These are phyloP conservation scores for Fagopyrum homotropicum DNA, from an alignment of 148 eudicot genomes.

Conservation along the genomic window DNA sequence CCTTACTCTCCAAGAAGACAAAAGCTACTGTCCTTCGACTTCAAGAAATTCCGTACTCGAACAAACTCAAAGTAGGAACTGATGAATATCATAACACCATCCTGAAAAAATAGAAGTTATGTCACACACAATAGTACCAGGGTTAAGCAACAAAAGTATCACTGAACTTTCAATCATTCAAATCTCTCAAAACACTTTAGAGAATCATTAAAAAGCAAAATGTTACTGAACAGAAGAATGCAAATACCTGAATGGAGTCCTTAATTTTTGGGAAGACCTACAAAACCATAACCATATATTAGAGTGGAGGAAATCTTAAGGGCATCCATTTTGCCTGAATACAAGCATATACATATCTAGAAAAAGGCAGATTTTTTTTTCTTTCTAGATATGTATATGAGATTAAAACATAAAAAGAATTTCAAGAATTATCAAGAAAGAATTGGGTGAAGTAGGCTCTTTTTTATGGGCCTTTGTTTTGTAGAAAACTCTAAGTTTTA, in stretches of 20 bases:
- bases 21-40: conserved; percentile 73
- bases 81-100: conserved; percentile 77
- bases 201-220: conserved; percentile 4
- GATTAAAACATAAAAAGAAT: no score
- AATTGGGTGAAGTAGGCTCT: no score
- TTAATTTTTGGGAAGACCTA: conserved; percentile 94
- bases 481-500: no score
- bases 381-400: no score
- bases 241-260: conserved; percentile 76
- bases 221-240: neutral
- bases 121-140: no score
- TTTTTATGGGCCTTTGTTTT: no score
- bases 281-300: conserved; percentile 11
- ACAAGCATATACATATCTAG: no score
- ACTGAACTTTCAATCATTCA: neutral
- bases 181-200: neutral
- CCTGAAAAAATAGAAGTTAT: conserved; percentile 34
- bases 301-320: neutral
- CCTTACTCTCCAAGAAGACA: conserved; percentile 90
- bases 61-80: conserved; percentile 83
- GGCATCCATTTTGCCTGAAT: no score
- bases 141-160: neutral
- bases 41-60: conserved; percentile 74
- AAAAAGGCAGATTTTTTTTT: no score
- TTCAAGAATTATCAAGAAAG: no score